Percentiles rank a stretch among this genome's conserved stretches.
Conservation (phyloP, 805 yeast genomes). For the Ogataea kodamae region DNA sequence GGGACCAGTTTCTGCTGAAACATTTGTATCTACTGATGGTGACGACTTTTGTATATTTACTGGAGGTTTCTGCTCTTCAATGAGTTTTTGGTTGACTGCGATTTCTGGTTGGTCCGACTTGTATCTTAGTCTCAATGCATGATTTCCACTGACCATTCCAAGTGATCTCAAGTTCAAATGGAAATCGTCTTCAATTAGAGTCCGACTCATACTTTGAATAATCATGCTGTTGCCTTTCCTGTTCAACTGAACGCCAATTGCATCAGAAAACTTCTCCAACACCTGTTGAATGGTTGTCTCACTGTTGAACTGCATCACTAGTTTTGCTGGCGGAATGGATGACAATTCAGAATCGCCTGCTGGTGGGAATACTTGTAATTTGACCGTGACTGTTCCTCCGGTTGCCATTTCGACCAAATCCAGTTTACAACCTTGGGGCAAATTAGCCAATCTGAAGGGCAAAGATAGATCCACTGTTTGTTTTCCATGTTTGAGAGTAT, state of each 20-base stretch:
- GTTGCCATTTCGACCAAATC: slow-evolving; percentile 19
- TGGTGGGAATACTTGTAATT: slow-evolving; percentile 23
- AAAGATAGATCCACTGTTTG: slow-evolving; percentile 35
- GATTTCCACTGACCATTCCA: slow-evolving; percentile 28
- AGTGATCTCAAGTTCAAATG: slow-evolving; percentile 21
- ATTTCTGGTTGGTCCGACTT: slow-evolving; percentile 3
- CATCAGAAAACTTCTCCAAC: slow-evolving; percentile 17
- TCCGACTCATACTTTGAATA: slow-evolving; percentile 26
- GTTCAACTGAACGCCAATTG: not conserved
- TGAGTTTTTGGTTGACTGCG: not conserved
- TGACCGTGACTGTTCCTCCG: slow-evolving; percentile 19
- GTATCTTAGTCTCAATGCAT: slow-evolving; percentile 28
- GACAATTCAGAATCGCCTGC: slow-evolving; percentile 15
- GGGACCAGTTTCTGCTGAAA: no score
- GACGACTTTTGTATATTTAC: not conserved
- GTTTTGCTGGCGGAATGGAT: slow-evolving; percentile 13
- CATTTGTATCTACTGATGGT: no score
- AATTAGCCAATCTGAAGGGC: slow-evolving; percentile 41
- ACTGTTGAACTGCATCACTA: slow-evolving; percentile 15
- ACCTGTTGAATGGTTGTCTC: slow-evolving; percentile 13
- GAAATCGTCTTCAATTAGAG: slow-evolving; percentile 19
- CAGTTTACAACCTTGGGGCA: slow-evolving; percentile 45
- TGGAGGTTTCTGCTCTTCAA: not conserved
- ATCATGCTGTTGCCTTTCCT: slow-evolving; percentile 2
- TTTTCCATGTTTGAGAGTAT: slow-evolving; percentile 29